Base-by-base conservation (phyloP, 257 asterid species). In the Fraxinus cuspidata region DNA sequence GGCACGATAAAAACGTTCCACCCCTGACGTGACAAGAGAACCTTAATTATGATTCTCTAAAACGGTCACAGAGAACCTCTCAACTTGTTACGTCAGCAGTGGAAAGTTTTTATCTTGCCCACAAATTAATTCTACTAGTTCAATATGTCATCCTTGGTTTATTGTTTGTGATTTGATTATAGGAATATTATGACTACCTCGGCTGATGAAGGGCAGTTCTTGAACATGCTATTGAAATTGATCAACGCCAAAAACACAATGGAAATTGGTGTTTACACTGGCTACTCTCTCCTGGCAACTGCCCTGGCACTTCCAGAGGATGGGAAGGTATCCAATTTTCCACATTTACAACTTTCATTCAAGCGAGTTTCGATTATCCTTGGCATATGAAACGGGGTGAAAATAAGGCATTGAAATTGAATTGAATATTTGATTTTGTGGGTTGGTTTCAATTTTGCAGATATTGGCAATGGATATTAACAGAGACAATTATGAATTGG, bases 251-350 rank as follows among this genome's bases (percentile, higher is more conserved):
- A 91, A 74, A 93, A 91, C 88, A 93, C 98, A 1, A 93, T 93
- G 97, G 98, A 93, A 77, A 93, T 93, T 58, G 98, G 98, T 7
- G 98, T 93, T 63, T 93, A 91, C 83, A 93, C 98, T 2, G 98
- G 98, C 18, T 91, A 91, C 79, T 93, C 98, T n/a, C 96, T 93
- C 1, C 79, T 93, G 21, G 94, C 98, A 8, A 93, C 98, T 0
- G 98, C 97, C 37, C 97, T 93, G 44, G 96, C 97, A 15, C 90
- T 93, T 63, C 97, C 98, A 0, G 75, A 90, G 2, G 96, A 93
- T 71, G 98, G 98, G 34, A 91, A 91, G 97, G 97, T 89, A 74
- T 4, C 9, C n/a, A 21, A 4, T 19, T 44, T 44, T 3, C 18
- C 53, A 13, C 53, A 13, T 38, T 38, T 40, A 40, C 15, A 40